Percentiles rank a stretch among this genome's conserved stretches.
phyloP scores from a whole-genome alignment of 805 yeast species.

The Metschnikowia cerradonensis region DNA sequence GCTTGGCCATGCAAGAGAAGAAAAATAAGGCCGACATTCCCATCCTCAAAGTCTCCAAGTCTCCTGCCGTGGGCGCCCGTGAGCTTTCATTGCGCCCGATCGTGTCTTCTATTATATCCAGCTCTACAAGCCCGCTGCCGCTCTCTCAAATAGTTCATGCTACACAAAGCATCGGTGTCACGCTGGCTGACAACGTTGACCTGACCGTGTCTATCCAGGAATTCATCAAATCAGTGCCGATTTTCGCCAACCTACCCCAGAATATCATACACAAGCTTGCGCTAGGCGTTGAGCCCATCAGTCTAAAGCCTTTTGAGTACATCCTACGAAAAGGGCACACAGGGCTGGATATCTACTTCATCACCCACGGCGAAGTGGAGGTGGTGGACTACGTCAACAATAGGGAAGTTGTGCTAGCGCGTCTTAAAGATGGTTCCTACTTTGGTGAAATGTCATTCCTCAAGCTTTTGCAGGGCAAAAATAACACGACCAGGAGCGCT shows the following conservation, averaged over 20 bases:
- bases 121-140: slow-evolving; percentile 19
- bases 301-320: slow-evolving; percentile 53
- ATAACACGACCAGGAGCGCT: slow-evolving; percentile 47
- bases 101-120: slow-evolving; percentile 16
- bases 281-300: slow-evolving; percentile 54
- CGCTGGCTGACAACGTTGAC: slow-evolving; percentile 39
- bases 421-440: slow-evolving; percentile 59
- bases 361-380: slow-evolving; percentile 68
- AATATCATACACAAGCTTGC: slow-evolving; percentile 63
- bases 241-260: slow-evolving; percentile 55
- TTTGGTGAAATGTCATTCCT: slow-evolving; percentile 78
- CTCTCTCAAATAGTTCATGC: slow-evolving; percentile 13
- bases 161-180: slow-evolving; percentile 6
- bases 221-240: slow-evolving; percentile 53
- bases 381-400: slow-evolving; percentile 39
- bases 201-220: slow-evolving; percentile 54
- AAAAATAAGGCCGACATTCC: slow-evolving; percentile 44
- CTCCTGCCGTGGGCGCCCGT: slow-evolving; percentile 12
- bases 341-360: slow-evolving; percentile 64
- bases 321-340: slow-evolving; percentile 56
- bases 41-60: slow-evolving; percentile 18
- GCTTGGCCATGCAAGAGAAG: slow-evolving; percentile 68
- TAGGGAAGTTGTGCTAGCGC: slow-evolving; percentile 47
- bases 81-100: slow-evolving; percentile 13
- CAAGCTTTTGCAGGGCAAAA: slow-evolving; percentile 36